Percentiles rank a stretch among this genome's conserved stretches.
Evolutionary conservation across 805 yeast genomes (phyloP).

Genomic region (Lachancea sp.): DNA sequence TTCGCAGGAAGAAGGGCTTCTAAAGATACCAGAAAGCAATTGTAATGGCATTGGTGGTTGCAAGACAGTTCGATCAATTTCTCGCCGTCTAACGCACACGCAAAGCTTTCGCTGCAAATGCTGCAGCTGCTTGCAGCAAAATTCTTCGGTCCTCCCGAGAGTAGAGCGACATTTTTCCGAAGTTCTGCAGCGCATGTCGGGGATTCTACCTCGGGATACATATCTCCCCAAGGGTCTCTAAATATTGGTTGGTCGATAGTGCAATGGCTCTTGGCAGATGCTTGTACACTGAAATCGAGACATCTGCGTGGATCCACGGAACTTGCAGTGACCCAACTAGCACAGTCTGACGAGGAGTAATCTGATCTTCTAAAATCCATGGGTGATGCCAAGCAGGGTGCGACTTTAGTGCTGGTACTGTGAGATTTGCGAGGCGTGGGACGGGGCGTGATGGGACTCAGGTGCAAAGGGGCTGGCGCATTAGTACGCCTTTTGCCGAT

Average conservation of each 20-base stretch:
- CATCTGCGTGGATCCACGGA: constrained; percentile 2
- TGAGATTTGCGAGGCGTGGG: constrained; percentile 8
- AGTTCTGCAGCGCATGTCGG: constrained; percentile 18
- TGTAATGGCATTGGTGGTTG: constrained; percentile 40
- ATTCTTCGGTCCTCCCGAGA: constrained; percentile 22
- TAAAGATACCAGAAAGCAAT: constrained; percentile 36
- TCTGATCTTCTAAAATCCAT: constrained; percentile 2
- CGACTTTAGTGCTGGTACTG: not conserved
- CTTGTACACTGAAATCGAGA: not conserved
- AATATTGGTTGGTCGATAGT: not conserved
- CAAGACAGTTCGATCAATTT: constrained; percentile 37
- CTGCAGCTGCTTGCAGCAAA: constrained; percentile 33
- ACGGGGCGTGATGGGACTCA: constrained; percentile 9
- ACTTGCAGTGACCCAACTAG: constrained; percentile 6
- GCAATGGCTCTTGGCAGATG: not conserved
- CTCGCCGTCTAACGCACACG: constrained; percentile 38
- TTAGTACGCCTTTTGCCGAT: constrained; percentile 1
- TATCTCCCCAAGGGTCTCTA: constrained; percentile 12
- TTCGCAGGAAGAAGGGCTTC: constrained; percentile 13
- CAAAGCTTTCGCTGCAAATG: constrained; percentile 40
- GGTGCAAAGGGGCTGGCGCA: constrained; percentile 6
- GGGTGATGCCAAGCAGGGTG: constrained; percentile 5
- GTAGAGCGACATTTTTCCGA: constrained; percentile 12
- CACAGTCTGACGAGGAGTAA: constrained; percentile 3
- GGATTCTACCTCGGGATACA: constrained; percentile 20